Base-by-base conservation (phyloP, 441 rosid genomes). In the Viola pubescens region DNA sequence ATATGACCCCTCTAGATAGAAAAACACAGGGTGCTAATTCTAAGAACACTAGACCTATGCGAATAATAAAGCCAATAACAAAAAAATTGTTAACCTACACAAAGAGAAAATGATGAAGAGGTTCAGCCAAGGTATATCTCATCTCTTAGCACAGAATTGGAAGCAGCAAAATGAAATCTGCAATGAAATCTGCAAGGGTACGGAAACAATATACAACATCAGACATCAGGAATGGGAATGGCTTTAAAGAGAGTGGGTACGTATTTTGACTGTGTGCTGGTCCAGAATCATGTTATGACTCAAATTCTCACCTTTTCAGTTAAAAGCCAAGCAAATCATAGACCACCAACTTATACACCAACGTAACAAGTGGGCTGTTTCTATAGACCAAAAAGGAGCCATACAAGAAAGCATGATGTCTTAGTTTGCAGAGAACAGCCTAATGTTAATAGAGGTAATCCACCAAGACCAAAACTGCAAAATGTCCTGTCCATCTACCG, bases 181-280 rank as follows among this genome's bases (percentile, higher is more conserved):
- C 74, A 12, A 78, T 58, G 71, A 73, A 71, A 80, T 80, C 79
- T 78, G 79, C 78, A 80, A 76, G 61, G 70, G 70, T 72, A 71
- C 63, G 56, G 77, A 79, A 79, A 70, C 64, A 69, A 65, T 61
- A 70, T 69, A 68, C 59, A 67, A 51, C 69, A 74, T 73, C 79
- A 82, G 80, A 75, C 53, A 58, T 57, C 60, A 56, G 38, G 72
- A 61, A 55, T 9, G 70, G 45, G 72, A 61, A 55, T 13, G 70
- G 45, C 56, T 60, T 61, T 53, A 66, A 38, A 58, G 40, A 61
- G 68, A 50, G 58, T 66, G 62, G 61, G 16, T 13, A 48, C 48
- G 14, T 70, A 46, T 47, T 38, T 48, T 60, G 63, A 55, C 60
- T 44, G 60, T 46, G 55, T 51, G 57, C 61, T 60, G 65, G 53